Conservation (phyloP, 2,329 filamentous ascomycete genomes). For the Apiospora hydei region DNA sequence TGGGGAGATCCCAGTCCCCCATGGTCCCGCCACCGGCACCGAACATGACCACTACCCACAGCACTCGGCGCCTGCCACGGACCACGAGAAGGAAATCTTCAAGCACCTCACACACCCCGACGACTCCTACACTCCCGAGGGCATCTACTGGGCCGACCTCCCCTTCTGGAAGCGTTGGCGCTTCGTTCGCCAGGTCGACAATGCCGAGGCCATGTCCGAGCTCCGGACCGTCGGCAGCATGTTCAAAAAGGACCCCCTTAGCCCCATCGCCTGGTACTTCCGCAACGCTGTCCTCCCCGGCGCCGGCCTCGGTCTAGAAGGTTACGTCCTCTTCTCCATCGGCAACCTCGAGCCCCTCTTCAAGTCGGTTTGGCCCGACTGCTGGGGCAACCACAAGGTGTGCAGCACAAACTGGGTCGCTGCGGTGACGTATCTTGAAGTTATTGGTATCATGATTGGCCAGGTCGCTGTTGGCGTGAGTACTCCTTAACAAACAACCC, state of each 20-base stretch:
- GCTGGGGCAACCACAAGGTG: conserved; percentile 72
- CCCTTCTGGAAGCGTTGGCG: conserved; percentile 71
- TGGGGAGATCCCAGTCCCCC: conserved; percentile 64
- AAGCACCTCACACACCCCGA: conserved; percentile 83
- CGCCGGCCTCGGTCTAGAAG: conserved; percentile 90
- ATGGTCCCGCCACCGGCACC: conserved; percentile 57
- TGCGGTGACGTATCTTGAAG: conserved; percentile 89
- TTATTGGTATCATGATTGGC: conserved; percentile 92
- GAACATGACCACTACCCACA: conserved; percentile 57
- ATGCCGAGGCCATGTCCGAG: conserved; percentile 73
- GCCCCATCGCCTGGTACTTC: conserved; percentile 85
- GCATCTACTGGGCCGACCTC: conserved; percentile 93
- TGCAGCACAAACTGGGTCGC: conserved; percentile 84
- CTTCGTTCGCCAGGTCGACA: conserved; percentile 80
- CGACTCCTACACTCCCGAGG: conserved; percentile 83
- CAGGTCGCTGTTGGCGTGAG: conserved; percentile 85
- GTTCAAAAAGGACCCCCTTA: conserved; percentile 86
- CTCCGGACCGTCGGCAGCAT: conserved; percentile 72
- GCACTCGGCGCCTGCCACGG: conserved; percentile 48
- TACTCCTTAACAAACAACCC: conserved; percentile 28
- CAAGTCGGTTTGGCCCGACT: conserved; percentile 74
- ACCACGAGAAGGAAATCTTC: conserved; percentile 69
- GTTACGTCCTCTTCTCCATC: conserved; percentile 96
- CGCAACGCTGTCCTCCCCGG: conserved; percentile 91
- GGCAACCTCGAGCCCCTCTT: conserved; percentile 90